Base-by-base conservation (phyloP, 2,329 filamentous ascomycete species). In the Fusarium devonianum region DNA sequence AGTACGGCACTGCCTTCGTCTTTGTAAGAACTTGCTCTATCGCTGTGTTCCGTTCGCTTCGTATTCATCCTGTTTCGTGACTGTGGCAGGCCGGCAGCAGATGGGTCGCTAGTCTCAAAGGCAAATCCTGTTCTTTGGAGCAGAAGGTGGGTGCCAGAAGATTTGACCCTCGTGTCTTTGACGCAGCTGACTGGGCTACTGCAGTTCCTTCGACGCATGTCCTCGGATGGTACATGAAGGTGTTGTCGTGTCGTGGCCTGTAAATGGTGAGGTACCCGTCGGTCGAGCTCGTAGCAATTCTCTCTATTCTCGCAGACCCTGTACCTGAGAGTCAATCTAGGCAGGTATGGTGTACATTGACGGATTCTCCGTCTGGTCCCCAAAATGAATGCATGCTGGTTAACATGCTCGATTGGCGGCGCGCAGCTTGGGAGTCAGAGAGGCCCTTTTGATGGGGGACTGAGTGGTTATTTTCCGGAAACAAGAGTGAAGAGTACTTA, bases 361-460 rank as follows among this genome's bases (percentile, higher is more conserved):
- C 10, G n/a, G n/a, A n/a, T 35, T 10, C 29, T 36, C 37, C 51
- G 37, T 55, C 33, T 48, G 35, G 51, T 21, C 30, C 30, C 26
- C 45, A 16, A 25, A 21, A 17, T 26, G 34, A 41, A 43, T 25
- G 34, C 43, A 59, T 59, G 46, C 46, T 49, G 46, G 41, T 40
- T 41, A 28, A 46, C 23, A 28, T 14, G 53, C 56, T 49, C 32
- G 25, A 51, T 45, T 38, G 57, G 9, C 25, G 29, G 36, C 32
- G 44, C 37, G 33, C 36, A 48, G 39, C 36, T 43, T 40, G 50
- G 38, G 25, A 30, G n/a, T n/a, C 22, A 41, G 38, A 18, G 33
- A 23, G 33, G n/a, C n/a, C n/a, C 38, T 42, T 38, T 47, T 30
- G 41, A 47, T 60, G 42, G 56, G 53, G 46, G 60, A 44, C 43